Percentiles rank a stretch among this genome's conserved stretches.
Evolutionary conservation across 352 stramenopile genomes (phyloP).

Genomic region (Bremia lactucae): DNA sequence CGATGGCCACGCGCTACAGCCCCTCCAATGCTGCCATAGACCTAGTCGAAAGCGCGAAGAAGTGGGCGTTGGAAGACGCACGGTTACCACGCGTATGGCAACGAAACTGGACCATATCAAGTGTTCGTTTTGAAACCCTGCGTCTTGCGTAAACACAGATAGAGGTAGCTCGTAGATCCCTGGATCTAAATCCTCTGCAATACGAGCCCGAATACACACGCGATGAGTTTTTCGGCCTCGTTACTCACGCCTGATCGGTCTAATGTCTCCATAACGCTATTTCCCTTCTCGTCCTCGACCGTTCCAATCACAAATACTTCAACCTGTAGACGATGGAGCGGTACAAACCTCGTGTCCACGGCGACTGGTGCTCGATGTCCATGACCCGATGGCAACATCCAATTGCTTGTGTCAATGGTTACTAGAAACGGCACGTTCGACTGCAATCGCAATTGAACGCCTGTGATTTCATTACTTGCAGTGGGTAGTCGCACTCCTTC

Average conservation of each 20-base stretch:
- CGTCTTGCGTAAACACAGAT: slow-evolving; percentile 48
- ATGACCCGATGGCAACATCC: slow-evolving; percentile 45
- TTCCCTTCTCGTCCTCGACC: slow-evolving; percentile 48
- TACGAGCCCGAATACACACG: slow-evolving; percentile 46
- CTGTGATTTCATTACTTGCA: slow-evolving; percentile 44
- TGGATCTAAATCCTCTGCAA: slow-evolving; percentile 21
- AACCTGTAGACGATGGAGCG: slow-evolving; percentile 31
- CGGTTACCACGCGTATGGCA: slow-evolving; percentile 37
- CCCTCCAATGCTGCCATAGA: slow-evolving; percentile 65
- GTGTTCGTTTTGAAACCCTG: slow-evolving; percentile 57
- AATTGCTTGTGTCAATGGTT: slow-evolving; percentile 43
- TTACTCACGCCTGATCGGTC: slow-evolving; percentile 26
- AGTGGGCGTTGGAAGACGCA: slow-evolving; percentile 33
- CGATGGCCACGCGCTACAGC: slow-evolving; percentile 44
- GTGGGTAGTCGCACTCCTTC: slow-evolving; percentile 35
- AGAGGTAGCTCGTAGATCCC: slow-evolving; percentile 58
- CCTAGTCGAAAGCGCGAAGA: slow-evolving; percentile 62
- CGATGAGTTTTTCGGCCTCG: slow-evolving; percentile 27
- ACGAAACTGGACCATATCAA: slow-evolving; percentile 52
- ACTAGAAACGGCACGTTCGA: slow-evolving; percentile 48
- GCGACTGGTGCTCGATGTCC: slow-evolving; percentile 41
- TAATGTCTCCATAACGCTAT: slow-evolving; percentile 51
- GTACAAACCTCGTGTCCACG: slow-evolving; percentile 44
- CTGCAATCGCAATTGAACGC: slow-evolving; percentile 39
- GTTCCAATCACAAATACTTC: slow-evolving; percentile 46